phyloP scores from a whole-genome alignment of 164 flowering plant genomes.

The Taxillus chinensis region DNA sequence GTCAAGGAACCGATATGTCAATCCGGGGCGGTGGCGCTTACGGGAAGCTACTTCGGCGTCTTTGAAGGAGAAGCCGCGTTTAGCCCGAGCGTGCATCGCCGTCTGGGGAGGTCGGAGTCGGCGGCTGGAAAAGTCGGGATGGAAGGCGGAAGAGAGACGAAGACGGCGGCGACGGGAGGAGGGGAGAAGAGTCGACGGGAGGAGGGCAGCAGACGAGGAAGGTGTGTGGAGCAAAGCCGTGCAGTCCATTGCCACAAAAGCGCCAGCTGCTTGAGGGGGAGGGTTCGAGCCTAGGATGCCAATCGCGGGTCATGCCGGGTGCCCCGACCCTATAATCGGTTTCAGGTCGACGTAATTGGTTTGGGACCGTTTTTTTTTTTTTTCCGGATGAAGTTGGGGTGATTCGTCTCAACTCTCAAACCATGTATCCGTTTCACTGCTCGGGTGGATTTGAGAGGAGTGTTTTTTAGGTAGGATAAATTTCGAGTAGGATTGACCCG shows the following conservation, averaged over 20 bases:
- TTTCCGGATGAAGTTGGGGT: no score
- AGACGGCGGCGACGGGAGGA: constrained; percentile 5
- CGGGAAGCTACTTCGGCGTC: constrained; percentile 40
- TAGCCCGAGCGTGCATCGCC: constrained; percentile 30
- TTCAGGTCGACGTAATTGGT: no score
- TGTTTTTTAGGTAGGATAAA: no score
- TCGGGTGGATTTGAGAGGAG: no score
- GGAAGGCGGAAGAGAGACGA: constrained; percentile 14
- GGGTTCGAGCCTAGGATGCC: no score
- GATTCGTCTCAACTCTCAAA: no score
- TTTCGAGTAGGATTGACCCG: no score
- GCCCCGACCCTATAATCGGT: no score
- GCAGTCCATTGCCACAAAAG: constrained; percentile 19
- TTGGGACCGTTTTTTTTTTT: no score
- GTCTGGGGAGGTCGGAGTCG: constrained; percentile 7
- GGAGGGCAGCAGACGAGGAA: constrained; percentile 17
- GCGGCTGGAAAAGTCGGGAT: constrained; percentile 8
- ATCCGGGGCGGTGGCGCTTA: constrained; percentile 12
- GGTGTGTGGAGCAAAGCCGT: constrained; percentile 16
- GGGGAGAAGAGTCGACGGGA: constrained; percentile 11
- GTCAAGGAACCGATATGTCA: no score
- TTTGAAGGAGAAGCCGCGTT: constrained; percentile 26
- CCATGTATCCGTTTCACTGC: no score
- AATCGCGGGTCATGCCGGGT: no score
- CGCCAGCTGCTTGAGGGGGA: not conserved